A percentile compares a stretch with the other conserved stretches of the same genome.
Evolutionary conservation across 1,284 basidiomycete genomes (phyloP).

Genomic region (Ustilago lituana): DNA sequence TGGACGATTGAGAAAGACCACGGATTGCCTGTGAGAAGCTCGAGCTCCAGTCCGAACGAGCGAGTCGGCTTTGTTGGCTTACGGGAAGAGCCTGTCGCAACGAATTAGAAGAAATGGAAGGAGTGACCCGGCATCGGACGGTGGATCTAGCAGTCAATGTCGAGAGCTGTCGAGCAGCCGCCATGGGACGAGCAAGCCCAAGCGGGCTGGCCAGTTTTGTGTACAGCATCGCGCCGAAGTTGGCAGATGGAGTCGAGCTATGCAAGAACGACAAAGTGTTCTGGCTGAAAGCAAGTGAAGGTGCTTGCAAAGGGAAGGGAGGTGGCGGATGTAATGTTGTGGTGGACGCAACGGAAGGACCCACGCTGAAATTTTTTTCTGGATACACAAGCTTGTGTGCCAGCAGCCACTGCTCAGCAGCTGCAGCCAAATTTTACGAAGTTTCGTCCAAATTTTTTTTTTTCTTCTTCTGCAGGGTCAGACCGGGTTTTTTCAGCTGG

Average conservation of each 20-base stretch:
- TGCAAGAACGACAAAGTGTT: not conserved
- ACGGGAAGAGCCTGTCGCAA: slow-evolving; percentile 1
- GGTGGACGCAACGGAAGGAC: too few relatives aligned
- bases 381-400: not conserved
- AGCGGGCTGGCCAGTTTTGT: slow-evolving; percentile 31
- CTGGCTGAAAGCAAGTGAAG: not conserved
- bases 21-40: slow-evolving; percentile 19
- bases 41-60: slow-evolving; percentile 1
- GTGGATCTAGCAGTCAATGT: slow-evolving; percentile 19
- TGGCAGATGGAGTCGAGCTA: too few relatives aligned
- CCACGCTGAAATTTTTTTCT: too few relatives aligned
- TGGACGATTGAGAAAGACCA: slow-evolving; percentile 21
- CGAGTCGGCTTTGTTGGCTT: slow-evolving; percentile 1
- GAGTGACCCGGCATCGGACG: slow-evolving; percentile 7
- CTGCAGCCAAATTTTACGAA: too few relatives aligned
- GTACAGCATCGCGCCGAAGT: slow-evolving; percentile 31
- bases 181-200: slow-evolving; percentile 22
- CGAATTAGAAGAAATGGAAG: not conserved
- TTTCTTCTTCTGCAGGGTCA: slow-evolving; percentile 11
- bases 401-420: not conserved
- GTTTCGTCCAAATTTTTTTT: slow-evolving; percentile 15
- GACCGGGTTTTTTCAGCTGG: slow-evolving; percentile 16
- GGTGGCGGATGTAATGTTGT: not conserved
- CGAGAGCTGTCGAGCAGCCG: slow-evolving; percentile 29
- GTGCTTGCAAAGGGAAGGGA: slow-evolving; percentile 1